Conservation (phyloP, 306 rosid genomes). For the Corylus avellana region DNA sequence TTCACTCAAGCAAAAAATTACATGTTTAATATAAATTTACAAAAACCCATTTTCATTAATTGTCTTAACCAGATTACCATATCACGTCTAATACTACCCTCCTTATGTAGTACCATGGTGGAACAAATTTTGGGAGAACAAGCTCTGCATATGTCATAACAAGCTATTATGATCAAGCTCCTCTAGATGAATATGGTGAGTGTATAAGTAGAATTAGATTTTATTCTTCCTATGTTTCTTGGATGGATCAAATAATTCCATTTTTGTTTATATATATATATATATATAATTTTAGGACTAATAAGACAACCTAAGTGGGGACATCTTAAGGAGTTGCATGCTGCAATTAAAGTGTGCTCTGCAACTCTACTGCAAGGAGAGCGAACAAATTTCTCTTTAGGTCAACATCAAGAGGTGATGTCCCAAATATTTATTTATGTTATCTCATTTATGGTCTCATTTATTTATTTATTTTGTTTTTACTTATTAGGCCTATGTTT, state of each 20-base stretch:
- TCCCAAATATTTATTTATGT: conserved; percentile 18
- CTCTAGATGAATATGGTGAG: conserved; percentile 78
- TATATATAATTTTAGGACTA: conserved; percentile 45
- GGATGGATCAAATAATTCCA: neutral
- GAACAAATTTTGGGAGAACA: conserved; percentile 78
- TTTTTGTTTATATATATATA: no score
- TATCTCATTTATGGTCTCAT: neutral
- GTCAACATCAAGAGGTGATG: conserved; percentile 50
- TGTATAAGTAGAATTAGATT: neutral
- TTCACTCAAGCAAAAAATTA: neutral
- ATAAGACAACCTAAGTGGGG: conserved; percentile 75
- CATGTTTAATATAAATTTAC: neutral
- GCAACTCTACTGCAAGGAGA: conserved; percentile 53
- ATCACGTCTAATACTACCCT: neutral
- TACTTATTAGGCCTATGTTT: conserved; percentile 54
- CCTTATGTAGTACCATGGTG: conserved; percentile 64
- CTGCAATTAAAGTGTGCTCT: conserved; percentile 57
- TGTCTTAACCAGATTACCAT: neutral
- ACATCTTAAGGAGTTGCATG: conserved; percentile 67
- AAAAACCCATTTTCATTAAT: neutral
- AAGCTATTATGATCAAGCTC: conserved; percentile 70
- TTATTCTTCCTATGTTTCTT: neutral
- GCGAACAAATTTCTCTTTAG: conserved; percentile 53
- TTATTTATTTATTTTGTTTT: neutral
- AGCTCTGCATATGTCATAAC: conserved; percentile 53